Evolutionary conservation across 2,329 filamentous ascomycete genomes (phyloP), one percentile per base, ranked within the genome.

Genomic region (Fusarium tuaranense): DNA sequence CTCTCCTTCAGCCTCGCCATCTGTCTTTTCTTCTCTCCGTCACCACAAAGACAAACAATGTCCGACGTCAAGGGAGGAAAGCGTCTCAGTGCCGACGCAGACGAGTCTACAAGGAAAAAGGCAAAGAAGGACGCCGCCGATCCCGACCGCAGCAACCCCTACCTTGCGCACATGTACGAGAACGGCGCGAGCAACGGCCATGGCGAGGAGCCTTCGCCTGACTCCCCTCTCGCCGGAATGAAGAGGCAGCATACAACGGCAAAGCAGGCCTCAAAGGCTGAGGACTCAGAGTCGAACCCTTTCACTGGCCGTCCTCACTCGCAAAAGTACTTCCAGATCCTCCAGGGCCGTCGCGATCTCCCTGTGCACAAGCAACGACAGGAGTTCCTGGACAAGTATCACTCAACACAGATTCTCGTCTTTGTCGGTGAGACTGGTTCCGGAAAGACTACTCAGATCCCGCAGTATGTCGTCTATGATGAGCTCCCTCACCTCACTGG

Each of bases 341-440:
- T 99, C 79, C 90, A 96, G 85, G 90, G 90, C 65, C 90, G 97
- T 78, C 91, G 95, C 81, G 92, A 95, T 78, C 89, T 99, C 71
- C 97, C 97, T 16, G 97, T 99, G 51, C 92, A 97, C 84, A 92
- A 95, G 81, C 97, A 99, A 84, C 92, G 94, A 83, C 91, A 97
- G 84, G 97, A 99, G 82, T 99, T 99, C 82, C 89, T 99, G 70
- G 87, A 95, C 81, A 91, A 97, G 80, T 99, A 97, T 85, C 97
- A 99, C 80, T 91, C 93, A 79, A 94, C 92, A 27, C 97, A 99
- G 85, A 98, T 99, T 77, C 91, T 99, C 71, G 97, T 99, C 79
- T 98, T 99, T 80, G 97, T 99, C 75, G 97, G 97, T 87, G 97
- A 99, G 88, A 99, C 97, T 10, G 97, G 97, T 91, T 99, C 97